Base-by-base conservation (phyloP, 2,329 filamentous ascomycete genomes). In the Gyromitra esculenta region DNA sequence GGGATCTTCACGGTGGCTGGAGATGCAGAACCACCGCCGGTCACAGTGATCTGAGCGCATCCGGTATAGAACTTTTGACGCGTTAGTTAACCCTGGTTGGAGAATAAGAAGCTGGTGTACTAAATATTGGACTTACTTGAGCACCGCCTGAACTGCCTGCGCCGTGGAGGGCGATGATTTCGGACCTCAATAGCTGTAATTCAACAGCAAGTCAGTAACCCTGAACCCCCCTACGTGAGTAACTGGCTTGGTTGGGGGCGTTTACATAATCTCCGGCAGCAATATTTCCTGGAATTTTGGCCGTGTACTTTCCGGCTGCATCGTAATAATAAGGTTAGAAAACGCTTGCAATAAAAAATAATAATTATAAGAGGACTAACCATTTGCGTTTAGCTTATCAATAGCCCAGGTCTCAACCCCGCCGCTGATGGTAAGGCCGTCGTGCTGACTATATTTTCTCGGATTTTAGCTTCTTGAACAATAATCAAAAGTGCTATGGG, bases 341-440 rank as follows among this genome's bases (percentile, higher is more conserved):
- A 13, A 21, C 1, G 5, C n/a, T 45, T 43, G 9, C 15, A 9
- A 25, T 8, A 62, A 21, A 21, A 18, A 39, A 2, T 2, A 39
- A 2, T 2, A 21, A 11, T 8, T 18, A 13, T 18, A 31, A 43
- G 57, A 11, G 5, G 31, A 13, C 59, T 6, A 5, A 50, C 87
- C 87, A 80, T 85, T 85, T 80, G 83, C 79, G 78, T 86, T 86
- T 79, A 89, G 81, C 8, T 86, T 81, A 68, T 84, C 84, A 9
- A 84, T 83, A 11, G 83, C 85, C 81, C 84, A 86, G 37, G 74
- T 78, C 25, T 83, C 81, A 31, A 62, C 48, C 41, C 25, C 45
- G 41, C 79, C 81, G 18, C 81, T 79, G 63, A 84, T 82, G 50
- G 85, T 82, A n/a, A 81, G 77, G 2, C 84, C 80, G 39, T 79